Base-by-base conservation (phyloP, 108 stramenopile species). In the Nannochloropsis gaditana region DNA sequence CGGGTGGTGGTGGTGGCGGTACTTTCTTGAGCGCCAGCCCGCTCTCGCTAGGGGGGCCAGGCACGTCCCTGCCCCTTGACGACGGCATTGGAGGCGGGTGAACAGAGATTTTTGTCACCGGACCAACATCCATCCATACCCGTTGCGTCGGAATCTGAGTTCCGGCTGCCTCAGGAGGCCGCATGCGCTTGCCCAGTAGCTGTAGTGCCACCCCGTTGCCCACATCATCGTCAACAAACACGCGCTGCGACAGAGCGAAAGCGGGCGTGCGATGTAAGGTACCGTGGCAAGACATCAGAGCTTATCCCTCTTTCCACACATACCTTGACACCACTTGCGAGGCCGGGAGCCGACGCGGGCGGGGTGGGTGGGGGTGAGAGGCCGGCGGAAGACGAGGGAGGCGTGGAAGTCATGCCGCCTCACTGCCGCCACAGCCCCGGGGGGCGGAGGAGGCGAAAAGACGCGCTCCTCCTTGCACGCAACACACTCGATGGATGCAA, bases 121-220 rank as follows among this genome's bases (percentile, higher is more conserved):
- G n/a, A n/a, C n/a, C 59, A 15, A 73, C 15, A 73, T 5, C 59
- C 59, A 19, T 73, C 59, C 59, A 73, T 73, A 19, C 59, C 59
- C 59, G 59, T n/a, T 73, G 59, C 19, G 5, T 15, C 2, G 15
- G 59, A 15, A n/a, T 2, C 59, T 73, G 3, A 73, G 2, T 4
- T n/a, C 59, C 59, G 15, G 5, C 59, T 73, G 3, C 59, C 59
- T 73, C 59, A 4, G 5, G 59, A 73, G 59, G 59, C 59, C 59
- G 5, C 59, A 73, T 2, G 19, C 59, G 59, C 59, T 73, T 73
- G 2, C 59, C 59, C 59, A 73, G 2, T 4, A 19, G 59, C 59
- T 73, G 59, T n/a, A 73, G 59, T n/a, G 15, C 59, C n/a, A 73
- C 59, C n/a, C 59, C 59, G n/a, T n/a, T n/a, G 59, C n/a, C 59